Percentiles rank a stretch among this genome's conserved stretches.
phyloP scores from a whole-genome alignment of 2,329 filamentous ascomycete species.

The Periconia macrospinosa region DNA sequence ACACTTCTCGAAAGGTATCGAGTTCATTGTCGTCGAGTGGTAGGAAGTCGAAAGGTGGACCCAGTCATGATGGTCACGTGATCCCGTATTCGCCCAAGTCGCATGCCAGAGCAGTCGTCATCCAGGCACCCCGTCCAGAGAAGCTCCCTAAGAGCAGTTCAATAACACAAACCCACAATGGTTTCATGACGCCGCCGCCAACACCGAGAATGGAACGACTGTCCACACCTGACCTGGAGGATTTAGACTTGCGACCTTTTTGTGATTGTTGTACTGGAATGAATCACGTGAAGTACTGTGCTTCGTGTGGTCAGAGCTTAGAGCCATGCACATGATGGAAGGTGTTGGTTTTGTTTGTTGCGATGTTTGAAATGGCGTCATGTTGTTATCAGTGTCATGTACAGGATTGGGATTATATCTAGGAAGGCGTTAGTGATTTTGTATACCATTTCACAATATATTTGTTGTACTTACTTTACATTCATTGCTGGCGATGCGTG shows the following conservation, averaged over 20 bases:
- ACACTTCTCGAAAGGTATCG: not conserved
- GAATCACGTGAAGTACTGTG: conserved; percentile 19
- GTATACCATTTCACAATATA: too few relatives aligned
- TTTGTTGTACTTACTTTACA: too few relatives aligned
- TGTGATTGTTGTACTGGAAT: conserved; percentile 32
- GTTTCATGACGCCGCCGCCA: conserved; percentile 22
- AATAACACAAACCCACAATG: not conserved
- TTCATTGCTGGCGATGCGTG: too few relatives aligned
- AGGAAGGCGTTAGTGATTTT: too few relatives aligned
- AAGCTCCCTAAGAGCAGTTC: not conserved
- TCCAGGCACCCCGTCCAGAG: conserved; percentile 10
- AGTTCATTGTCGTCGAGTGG: not conserved
- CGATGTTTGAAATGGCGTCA: too few relatives aligned
- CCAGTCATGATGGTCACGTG: conserved; percentile 2
- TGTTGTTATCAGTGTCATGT: too few relatives aligned
- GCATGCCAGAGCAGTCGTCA: conserved; percentile 19
- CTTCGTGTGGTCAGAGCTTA: conserved; percentile 16
- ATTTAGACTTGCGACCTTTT: conserved; percentile 30
- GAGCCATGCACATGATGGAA: not conserved
- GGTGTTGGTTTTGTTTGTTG: too few relatives aligned
- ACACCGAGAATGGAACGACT: conserved; percentile 35
- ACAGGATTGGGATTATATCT: too few relatives aligned
- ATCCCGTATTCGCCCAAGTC: not conserved
- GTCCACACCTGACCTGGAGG: conserved; percentile 36
- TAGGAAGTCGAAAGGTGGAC: not conserved